phyloP scores from a whole-genome alignment of 345 rosid genomes.

The Alliaria petiolata region DNA sequence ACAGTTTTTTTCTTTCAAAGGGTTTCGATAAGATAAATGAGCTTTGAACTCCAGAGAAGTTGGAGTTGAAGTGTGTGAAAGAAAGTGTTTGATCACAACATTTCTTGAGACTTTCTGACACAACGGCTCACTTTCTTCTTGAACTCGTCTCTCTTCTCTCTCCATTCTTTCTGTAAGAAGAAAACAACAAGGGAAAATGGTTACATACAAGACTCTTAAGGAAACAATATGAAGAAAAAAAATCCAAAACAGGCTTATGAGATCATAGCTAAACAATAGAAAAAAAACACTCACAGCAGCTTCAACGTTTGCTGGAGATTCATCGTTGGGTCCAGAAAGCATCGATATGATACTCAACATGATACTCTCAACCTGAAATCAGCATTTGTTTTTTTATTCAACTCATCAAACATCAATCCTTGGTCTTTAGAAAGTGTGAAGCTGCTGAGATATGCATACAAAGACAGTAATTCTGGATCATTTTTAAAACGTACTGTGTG shows the following conservation, averaged over 20 bases:
- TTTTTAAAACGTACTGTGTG: constrained; percentile 19
- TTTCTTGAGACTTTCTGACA: constrained; percentile 65
- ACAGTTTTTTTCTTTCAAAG: not conserved
- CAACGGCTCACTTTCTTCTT: constrained; percentile 69
- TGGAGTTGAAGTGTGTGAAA: not conserved
- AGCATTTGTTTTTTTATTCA: not conserved
- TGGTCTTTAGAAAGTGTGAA: not conserved
- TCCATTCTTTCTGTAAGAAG: constrained; percentile 57
- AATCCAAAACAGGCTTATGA: not conserved
- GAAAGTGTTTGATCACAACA: constrained; percentile 34
- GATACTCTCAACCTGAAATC: constrained; percentile 76
- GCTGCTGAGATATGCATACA: not conserved
- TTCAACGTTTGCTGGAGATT: constrained; percentile 88
- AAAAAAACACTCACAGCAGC: constrained; percentile 55
- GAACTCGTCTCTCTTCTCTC: constrained; percentile 65
- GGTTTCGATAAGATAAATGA: not conserved
- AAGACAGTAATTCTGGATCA: not conserved
- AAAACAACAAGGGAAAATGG: not conserved
- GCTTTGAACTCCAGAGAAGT: not conserved
- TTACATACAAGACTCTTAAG: not conserved
- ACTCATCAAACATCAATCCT: not conserved
- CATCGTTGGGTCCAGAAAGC: constrained; percentile 88
- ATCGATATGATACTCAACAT: constrained; percentile 82
- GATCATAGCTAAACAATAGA: constrained; percentile 10
- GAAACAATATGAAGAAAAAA: not conserved